A percentile compares a stretch with the other conserved stretches of the same genome.
Evolutionary conservation across 192 early-diverging fungal genomes (phyloP).

Genomic region (Gaertneriomyces semiglobifer): DNA sequence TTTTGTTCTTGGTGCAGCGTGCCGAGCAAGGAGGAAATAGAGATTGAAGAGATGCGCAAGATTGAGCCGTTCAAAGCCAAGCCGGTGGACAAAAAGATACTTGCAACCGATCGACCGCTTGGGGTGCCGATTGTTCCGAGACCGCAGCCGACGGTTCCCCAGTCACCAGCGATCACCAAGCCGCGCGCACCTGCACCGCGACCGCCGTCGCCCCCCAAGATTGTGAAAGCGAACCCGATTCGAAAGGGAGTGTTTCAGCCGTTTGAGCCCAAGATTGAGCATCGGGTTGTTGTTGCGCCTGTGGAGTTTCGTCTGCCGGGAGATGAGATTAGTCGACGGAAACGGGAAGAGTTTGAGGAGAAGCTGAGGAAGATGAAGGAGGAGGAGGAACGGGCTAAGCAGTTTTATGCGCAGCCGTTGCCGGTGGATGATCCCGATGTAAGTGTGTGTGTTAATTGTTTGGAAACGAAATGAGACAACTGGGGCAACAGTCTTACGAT

Average conservation of each 20-base stretch:
- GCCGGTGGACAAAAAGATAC: conserved; percentile 40
- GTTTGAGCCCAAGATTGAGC: conserved; percentile 34
- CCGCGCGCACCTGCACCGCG: conserved; percentile 21
- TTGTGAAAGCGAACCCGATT: conserved; percentile 49
- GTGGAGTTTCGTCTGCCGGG: conserved; percentile 57
- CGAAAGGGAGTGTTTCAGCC: conserved; percentile 14
- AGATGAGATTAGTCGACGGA: conserved; percentile 54
- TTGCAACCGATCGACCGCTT: conserved; percentile 20
- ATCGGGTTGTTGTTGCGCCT: conserved; percentile 27
- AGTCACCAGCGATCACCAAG: conserved; percentile 44
- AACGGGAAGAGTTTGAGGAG: conserved; percentile 54
- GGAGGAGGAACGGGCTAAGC: conserved; percentile 34
- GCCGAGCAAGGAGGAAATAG: conserved; percentile 32
- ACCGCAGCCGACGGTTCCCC: conserved; percentile 39
- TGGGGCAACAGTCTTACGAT: too few species aligned
- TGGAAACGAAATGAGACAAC: background rate
- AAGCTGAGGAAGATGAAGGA: conserved; percentile 29
- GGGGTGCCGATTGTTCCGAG: conserved; percentile 20
- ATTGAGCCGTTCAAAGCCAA: conserved; percentile 47
- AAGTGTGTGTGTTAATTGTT: conserved; percentile 1
- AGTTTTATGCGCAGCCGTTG: conserved; percentile 55
- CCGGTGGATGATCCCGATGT: conserved; percentile 47
- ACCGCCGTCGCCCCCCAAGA: conserved; percentile 22
- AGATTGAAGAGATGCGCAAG: conserved; percentile 33
- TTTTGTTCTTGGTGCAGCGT: conserved; percentile 16